Evolutionary conservation across 139 green algal genomes (phyloP).

Genomic region (Asterochloris erici): DNA sequence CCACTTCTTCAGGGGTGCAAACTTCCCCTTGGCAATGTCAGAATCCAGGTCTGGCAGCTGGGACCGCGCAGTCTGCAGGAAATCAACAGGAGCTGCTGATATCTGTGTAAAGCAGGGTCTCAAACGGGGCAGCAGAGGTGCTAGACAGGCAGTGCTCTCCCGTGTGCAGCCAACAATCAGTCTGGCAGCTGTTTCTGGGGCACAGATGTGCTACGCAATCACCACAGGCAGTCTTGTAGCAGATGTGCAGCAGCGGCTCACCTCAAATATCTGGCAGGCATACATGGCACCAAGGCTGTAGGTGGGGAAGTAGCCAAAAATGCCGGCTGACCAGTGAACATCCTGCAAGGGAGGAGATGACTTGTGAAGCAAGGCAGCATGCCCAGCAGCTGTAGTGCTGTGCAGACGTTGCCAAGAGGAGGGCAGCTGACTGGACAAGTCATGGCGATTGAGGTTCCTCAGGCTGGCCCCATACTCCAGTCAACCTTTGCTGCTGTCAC

Average conservation of each 20-base stretch:
- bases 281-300: slow-evolving; percentile 85
- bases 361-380: no score
- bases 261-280: slow-evolving; percentile 65
- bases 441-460: no score
- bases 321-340: slow-evolving; percentile 76
- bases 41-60: slow-evolving; percentile 64
- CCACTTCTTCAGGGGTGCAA: slow-evolving; percentile 69
- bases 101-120: not conserved
- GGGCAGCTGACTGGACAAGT: no score
- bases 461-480: not conserved
- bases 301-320: slow-evolving; percentile 80
- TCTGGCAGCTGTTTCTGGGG: not conserved
- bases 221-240: not conserved
- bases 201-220: not conserved
- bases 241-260: slow-evolving; percentile 1
- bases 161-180: not conserved
- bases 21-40: slow-evolving; percentile 69
- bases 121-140: not conserved
- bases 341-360: no score
- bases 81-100: not conserved
- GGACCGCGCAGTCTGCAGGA: slow-evolving; percentile 25
- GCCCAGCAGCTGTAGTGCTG: not conserved
- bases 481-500: not conserved
- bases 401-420: no score
- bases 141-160: not conserved